phyloP scores from a whole-genome alignment of 176 grass and related monocot species.

The Chrysopogon serrulatus region DNA sequence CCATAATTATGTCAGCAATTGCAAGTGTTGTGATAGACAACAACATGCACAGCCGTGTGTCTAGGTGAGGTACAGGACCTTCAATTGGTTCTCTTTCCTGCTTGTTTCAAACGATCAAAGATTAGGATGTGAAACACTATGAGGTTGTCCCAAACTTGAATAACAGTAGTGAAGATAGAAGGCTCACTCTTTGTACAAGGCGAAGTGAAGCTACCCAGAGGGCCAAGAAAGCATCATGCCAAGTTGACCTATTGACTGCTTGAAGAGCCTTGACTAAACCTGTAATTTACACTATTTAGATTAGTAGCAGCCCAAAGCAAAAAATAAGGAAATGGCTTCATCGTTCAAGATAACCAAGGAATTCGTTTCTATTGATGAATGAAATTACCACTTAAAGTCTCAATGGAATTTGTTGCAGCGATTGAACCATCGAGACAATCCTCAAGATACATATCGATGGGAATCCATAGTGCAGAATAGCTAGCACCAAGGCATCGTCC shows the following conservation, averaged over 20 bases:
- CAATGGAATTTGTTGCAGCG: constrained; percentile 83
- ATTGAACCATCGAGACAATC: constrained; percentile 92
- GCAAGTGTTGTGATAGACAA: constrained; percentile 83
- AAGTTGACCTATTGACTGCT: constrained; percentile 76
- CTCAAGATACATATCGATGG: constrained; percentile 95
- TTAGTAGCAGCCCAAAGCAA: background rate
- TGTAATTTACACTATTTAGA: constrained; percentile 32
- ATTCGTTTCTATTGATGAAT: constrained; percentile 20
- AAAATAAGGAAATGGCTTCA: background rate
- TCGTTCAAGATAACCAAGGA: background rate
- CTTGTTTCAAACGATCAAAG: constrained; percentile 24
- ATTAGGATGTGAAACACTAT: constrained; percentile 32
- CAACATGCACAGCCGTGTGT: constrained; percentile 86
- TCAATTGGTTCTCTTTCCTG: constrained; percentile 95
- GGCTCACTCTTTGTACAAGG: constrained; percentile 85
- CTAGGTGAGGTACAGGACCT: constrained; percentile 90
- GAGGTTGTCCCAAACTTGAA: background rate
- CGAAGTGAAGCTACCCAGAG: constrained; percentile 94
- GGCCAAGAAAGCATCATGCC: constrained; percentile 95
- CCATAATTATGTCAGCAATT: constrained; percentile 76
- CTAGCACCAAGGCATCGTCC: constrained; percentile 50
- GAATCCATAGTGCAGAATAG: constrained; percentile 77
- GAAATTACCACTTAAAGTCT: constrained; percentile 79
- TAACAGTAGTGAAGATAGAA: constrained; percentile 11
- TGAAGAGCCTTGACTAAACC: constrained; percentile 94